phyloP scores from a whole-genome alignment of 2,329 filamentous ascomycete species.

The Xylaria sp. region DNA sequence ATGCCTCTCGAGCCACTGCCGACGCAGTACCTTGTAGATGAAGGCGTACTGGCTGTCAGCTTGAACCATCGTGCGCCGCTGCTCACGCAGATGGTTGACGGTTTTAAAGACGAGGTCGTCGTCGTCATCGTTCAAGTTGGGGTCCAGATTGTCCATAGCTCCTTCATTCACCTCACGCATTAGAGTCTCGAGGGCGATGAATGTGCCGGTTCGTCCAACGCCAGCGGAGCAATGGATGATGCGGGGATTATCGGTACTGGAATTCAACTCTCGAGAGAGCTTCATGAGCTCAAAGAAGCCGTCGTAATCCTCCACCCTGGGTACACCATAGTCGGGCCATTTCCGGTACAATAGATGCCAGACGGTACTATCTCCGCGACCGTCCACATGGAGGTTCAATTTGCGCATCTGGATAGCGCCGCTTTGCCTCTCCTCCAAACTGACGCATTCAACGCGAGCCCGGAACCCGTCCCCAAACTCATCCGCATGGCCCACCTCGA shows the following conservation, averaged over 20 bases:
- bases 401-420: slow-evolving; percentile 79
- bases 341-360: slow-evolving; percentile 87
- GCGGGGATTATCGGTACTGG: slow-evolving; percentile 72
- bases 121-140: slow-evolving; percentile 40
- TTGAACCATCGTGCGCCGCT: slow-evolving; percentile 96
- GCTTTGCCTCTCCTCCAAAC: slow-evolving; percentile 64
- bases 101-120: slow-evolving; percentile 79
- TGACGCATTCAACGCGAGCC: slow-evolving; percentile 75
- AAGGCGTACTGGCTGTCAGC: slow-evolving; percentile 85
- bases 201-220: slow-evolving; percentile 93
- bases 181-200: slow-evolving; percentile 94
- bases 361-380: slow-evolving; percentile 60
- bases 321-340: slow-evolving; percentile 93
- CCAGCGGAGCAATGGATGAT: slow-evolving; percentile 91
- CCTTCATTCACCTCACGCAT: slow-evolving; percentile 83
- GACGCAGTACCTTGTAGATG: slow-evolving; percentile 85
- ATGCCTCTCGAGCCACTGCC: slow-evolving; percentile 77
- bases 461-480: slow-evolving; percentile 74
- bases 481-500: slow-evolving; percentile 70
- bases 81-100: slow-evolving; percentile 83
- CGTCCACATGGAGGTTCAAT: slow-evolving; percentile 67
- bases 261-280: slow-evolving; percentile 70
- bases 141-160: slow-evolving; percentile 65
- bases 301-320: slow-evolving; percentile 72
- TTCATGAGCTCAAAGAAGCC: slow-evolving; percentile 77